These are phyloP conservation scores for Zoysia pacifica DNA, from an alignment of 176 grass and related monocot species.

Conservation along the genomic window DNA sequence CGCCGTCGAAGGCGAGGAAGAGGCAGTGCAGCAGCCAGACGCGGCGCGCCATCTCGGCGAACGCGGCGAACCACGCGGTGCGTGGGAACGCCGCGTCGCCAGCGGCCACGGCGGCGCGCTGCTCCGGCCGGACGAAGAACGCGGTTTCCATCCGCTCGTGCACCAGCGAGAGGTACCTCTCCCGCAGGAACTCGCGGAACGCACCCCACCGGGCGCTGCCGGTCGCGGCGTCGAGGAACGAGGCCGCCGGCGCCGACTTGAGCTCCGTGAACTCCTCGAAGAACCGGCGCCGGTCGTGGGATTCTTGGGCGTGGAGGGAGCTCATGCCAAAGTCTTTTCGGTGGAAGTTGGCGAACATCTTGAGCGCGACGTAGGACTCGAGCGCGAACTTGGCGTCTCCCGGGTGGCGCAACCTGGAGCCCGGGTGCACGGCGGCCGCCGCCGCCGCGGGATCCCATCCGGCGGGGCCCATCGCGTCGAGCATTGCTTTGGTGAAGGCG, in stretches of 20 bases:
- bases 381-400: slow-evolving; percentile 54
- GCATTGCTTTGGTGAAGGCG: slow-evolving; percentile 56
- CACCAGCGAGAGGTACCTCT: slow-evolving; percentile 61
- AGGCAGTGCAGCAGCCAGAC: slow-evolving; percentile 87
- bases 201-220: not conserved
- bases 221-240: slow-evolving; percentile 4
- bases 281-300: slow-evolving; percentile 54
- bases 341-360: slow-evolving; percentile 73
- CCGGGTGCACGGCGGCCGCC: slow-evolving; percentile 54
- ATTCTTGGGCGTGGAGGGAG: slow-evolving; percentile 21
- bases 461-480: slow-evolving; percentile 52
- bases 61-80: slow-evolving; percentile 48
- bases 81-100: slow-evolving; percentile 16
- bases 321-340: slow-evolving; percentile 45
- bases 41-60: slow-evolving; percentile 73
- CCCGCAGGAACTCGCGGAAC: slow-evolving; percentile 49
- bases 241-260: slow-evolving; percentile 21
- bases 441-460: slow-evolving; percentile 68
- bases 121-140: slow-evolving; percentile 46
- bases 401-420: slow-evolving; percentile 17
- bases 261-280: slow-evolving; percentile 67
- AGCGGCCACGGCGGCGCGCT: slow-evolving; percentile 15
- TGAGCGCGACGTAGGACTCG: slow-evolving; percentile 66
- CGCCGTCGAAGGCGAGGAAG: slow-evolving; percentile 60
- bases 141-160: slow-evolving; percentile 69